phyloP scores from a whole-genome alignment of 805 yeast species.

The Huiozyma sinensis region DNA sequence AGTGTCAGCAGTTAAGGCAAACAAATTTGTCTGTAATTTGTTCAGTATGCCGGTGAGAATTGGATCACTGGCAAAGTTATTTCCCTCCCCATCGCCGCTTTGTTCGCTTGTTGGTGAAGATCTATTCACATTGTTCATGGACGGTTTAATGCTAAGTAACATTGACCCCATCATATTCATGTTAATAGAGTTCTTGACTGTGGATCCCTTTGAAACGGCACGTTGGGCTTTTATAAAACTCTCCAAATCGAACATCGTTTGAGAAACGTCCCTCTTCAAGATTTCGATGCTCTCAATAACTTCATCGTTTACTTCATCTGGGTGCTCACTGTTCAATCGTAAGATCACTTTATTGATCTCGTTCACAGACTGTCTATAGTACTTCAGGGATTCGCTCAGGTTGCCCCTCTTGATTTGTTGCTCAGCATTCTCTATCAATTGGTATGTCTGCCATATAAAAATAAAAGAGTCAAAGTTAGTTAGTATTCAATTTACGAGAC shows the following conservation, averaged over 20 bases:
- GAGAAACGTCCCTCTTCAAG: constrained; percentile 24
- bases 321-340: neutral
- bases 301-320: constrained; percentile 9
- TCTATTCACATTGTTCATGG: constrained; percentile 5
- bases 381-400: constrained; percentile 9
- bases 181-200: neutral
- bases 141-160: constrained; percentile 8
- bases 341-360: constrained; percentile 5
- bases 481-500: neutral
- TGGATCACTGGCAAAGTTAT: constrained; percentile 8
- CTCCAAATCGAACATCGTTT: constrained; percentile 27
- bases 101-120: neutral
- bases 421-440: constrained; percentile 44
- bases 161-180: constrained; percentile 4
- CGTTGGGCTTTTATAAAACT: neutral
- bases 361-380: constrained; percentile 3
- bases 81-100: neutral
- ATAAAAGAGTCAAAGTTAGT: constrained; percentile 1
- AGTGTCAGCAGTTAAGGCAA: neutral
- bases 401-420: constrained; percentile 34
- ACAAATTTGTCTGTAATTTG: constrained; percentile 13
- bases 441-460: constrained; percentile 32
- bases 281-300: constrained; percentile 24
- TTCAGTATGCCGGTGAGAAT: constrained; percentile 11
- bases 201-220: neutral